Evolutionary conservation across 163 green algal species (phyloP).

Genomic region (Prototheca cutis): DNA sequence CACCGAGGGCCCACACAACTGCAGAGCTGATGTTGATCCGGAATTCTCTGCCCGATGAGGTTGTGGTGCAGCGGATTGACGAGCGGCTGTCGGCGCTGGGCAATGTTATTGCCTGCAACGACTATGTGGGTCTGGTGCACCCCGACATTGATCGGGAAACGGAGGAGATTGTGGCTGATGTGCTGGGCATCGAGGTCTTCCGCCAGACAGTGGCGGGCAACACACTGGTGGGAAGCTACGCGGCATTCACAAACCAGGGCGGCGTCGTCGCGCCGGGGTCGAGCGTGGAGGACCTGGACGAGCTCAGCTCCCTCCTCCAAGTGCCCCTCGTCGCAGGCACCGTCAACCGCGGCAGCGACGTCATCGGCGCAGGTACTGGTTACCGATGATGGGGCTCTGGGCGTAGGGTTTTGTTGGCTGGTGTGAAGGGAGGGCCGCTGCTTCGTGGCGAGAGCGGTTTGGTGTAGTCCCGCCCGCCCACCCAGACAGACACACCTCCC

Average conservation of each 20-base stretch:
- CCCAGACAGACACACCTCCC: not conserved
- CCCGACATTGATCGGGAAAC: constrained; percentile 95
- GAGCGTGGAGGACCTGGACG: constrained; percentile 93
- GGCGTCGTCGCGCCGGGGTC: constrained; percentile 84
- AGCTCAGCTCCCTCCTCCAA: constrained; percentile 87
- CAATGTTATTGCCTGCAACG: constrained; percentile 98
- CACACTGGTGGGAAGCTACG: constrained; percentile 90
- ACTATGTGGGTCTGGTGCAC: constrained; percentile 97
- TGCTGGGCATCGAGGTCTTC: constrained; percentile 98
- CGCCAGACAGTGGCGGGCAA: constrained; percentile 90
- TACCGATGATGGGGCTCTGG: no score
- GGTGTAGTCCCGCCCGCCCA: no score
- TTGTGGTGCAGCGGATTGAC: constrained; percentile 94
- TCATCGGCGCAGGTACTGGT: constrained; percentile 85
- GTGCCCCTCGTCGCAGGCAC: constrained; percentile 96
- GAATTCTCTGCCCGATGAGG: constrained; percentile 92
- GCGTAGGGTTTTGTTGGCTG: no score
- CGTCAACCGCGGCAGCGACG: constrained; percentile 94
- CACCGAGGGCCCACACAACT: not conserved
- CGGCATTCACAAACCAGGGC: constrained; percentile 88
- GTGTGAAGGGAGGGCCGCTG: no score
- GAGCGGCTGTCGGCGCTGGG: constrained; percentile 95
- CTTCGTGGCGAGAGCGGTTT: no score
- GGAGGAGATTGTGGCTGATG: constrained; percentile 89
- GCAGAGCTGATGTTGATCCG: constrained; percentile 91